A percentile compares a stretch with the other conserved stretches of the same genome.
Conservation (phyloP, 148 eudicot species). For the Rhododendron kiyosumense region DNA sequence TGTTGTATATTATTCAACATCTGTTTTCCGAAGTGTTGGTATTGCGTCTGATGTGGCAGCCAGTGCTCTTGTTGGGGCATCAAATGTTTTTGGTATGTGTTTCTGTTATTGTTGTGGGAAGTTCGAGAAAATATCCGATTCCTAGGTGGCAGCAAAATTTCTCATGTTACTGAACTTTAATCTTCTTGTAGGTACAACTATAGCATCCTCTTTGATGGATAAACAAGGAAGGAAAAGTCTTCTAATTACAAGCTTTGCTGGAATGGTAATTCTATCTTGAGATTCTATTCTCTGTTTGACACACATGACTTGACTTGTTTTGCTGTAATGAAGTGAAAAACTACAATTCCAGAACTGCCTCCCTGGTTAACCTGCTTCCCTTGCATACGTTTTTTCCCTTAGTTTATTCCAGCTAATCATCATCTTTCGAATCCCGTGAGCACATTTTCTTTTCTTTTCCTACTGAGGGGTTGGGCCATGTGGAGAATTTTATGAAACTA, state of each 20-base stretch:
- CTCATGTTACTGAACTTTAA: conserved; percentile 8
- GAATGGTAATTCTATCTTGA: conserved; percentile 53
- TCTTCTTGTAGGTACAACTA: conserved; percentile 59
- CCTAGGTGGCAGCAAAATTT: neutral
- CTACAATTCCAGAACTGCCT: neutral
- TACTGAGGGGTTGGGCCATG: neutral
- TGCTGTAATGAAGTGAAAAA: neutral
- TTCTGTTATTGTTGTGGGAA: neutral
- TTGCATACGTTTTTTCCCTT: too few species aligned
- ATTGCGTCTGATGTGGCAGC: conserved; percentile 97
- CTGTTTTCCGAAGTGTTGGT: conserved; percentile 96
- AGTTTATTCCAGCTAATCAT: neutral
- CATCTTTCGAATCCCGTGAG: neutral
- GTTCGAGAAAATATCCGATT: neutral
- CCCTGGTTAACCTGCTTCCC: neutral
- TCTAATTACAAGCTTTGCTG: conserved; percentile 75
- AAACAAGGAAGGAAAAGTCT: conserved; percentile 92
- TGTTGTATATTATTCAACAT: conserved; percentile 89
- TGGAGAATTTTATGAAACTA: neutral
- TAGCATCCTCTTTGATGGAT: conserved; percentile 94
- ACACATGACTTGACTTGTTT: neutral
- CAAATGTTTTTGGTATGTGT: conserved; percentile 81
- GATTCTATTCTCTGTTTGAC: neutral
- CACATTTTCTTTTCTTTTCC: neutral
- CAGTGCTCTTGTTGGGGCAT: conserved; percentile 93